A percentile compares a stretch with the other conserved stretches of the same genome.
Conservation (phyloP, 140 eudicot species). For the Anethum foeniculum region DNA sequence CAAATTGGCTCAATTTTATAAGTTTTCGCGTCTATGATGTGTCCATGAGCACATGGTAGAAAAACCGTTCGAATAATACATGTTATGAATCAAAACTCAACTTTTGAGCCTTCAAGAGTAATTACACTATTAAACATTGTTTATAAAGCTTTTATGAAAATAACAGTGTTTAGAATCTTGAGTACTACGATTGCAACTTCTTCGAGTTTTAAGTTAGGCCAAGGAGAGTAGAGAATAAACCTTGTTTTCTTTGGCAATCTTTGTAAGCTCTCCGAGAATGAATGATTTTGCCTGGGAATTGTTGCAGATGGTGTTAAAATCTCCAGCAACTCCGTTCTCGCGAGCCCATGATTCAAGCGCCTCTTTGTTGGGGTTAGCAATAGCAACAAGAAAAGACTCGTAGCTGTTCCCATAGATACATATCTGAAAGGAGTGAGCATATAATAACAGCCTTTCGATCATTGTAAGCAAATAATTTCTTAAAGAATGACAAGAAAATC, state of each 20-base stretch:
- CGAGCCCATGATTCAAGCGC: conserved; percentile 66
- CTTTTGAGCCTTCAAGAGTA: not conserved
- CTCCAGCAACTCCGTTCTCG: conserved; percentile 51
- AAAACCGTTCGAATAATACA: too few relatives aligned
- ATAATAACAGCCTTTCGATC: not conserved
- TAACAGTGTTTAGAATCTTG: not conserved
- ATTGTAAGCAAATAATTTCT: not conserved
- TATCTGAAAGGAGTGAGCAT: conserved; percentile 48
- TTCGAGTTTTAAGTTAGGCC: not conserved
- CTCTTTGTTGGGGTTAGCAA: conserved; percentile 74
- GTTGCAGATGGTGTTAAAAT: conserved; percentile 49
- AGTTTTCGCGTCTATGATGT: too few relatives aligned
- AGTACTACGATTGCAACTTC: not conserved
- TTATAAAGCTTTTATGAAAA: not conserved
- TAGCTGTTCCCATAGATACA: conserved; percentile 93
- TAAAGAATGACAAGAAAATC: not conserved
- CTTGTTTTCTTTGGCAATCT: conserved; percentile 74
- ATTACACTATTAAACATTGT: not conserved
- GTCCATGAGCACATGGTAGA: too few relatives aligned
- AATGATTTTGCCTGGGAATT: conserved; percentile 52
- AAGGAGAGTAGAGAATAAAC: conserved; percentile 19
- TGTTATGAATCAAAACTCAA: not conserved
- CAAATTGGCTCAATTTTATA: too few relatives aligned
- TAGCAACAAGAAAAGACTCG: conserved; percentile 83
- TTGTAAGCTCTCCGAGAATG: conserved; percentile 53